Evolutionary conservation across 805 yeast genomes (phyloP).

Genomic region (Kodamaea hsintzibuensis): DNA sequence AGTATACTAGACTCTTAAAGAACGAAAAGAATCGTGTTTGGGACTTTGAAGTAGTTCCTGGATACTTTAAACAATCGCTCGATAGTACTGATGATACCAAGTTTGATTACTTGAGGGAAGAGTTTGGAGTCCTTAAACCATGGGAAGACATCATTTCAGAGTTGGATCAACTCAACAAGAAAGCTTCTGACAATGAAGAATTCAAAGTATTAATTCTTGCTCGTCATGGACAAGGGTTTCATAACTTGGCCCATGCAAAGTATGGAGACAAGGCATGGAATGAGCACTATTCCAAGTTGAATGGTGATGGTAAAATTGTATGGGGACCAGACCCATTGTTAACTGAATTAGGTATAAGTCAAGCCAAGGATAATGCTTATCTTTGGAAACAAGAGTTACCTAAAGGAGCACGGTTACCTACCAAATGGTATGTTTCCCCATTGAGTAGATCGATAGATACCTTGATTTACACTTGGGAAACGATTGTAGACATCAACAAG

Average conservation of each 20-base stretch:
- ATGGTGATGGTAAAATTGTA: constrained; percentile 46
- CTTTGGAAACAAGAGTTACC: constrained; percentile 43
- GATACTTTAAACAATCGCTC: constrained; percentile 46
- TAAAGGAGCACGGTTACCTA: constrained; percentile 34
- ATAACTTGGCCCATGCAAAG: constrained; percentile 46
- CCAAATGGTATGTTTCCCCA: constrained; percentile 49
- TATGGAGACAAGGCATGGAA: constrained; percentile 51
- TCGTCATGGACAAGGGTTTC: constrained; percentile 58
- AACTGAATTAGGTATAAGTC: constrained; percentile 46
- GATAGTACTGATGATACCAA: constrained; percentile 39
- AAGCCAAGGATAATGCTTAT: constrained; percentile 44
- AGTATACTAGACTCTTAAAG: constrained; percentile 15
- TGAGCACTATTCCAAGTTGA: constrained; percentile 42
- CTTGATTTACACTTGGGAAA: constrained; percentile 48
- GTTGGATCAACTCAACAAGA: constrained; percentile 37
- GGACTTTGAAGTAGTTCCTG: constrained; percentile 42
- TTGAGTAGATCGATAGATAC: constrained; percentile 54
- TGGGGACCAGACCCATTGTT: constrained; percentile 57
- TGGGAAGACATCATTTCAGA: constrained; percentile 20
- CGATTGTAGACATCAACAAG: constrained; percentile 20
- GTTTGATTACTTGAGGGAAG: constrained; percentile 43
- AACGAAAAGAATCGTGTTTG: constrained; percentile 20
- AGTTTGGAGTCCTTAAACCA: constrained; percentile 42
- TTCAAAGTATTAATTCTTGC: constrained; percentile 51
- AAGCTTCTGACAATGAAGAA: constrained; percentile 23